A percentile compares a stretch with the other conserved stretches of the same genome.
These are phyloP conservation scores for Sclerotinia trifoliorum DNA, from an alignment of 2,329 filamentous ascomycete species.

Conservation along the genomic window DNA sequence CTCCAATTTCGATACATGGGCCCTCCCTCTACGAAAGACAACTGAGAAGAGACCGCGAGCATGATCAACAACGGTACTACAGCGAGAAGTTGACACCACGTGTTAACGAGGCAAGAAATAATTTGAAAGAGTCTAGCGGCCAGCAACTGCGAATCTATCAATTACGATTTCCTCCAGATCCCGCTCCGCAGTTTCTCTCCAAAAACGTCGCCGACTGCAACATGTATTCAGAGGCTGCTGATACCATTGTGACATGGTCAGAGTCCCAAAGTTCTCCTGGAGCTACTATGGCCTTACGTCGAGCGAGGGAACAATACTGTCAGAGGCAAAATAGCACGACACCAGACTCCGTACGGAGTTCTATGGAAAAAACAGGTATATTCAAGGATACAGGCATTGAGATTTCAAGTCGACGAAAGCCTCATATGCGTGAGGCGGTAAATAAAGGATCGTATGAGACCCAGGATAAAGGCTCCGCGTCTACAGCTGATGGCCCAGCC, in stretches of 20 bases:
- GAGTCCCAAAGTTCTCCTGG: constrained; percentile 32
- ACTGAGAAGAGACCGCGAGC: neutral
- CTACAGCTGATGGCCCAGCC: neutral
- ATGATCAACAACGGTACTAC: neutral
- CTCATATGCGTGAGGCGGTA: neutral
- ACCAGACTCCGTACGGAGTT: constrained; percentile 32
- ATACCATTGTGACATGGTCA: constrained; percentile 35
- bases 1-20: constrained; percentile 8
- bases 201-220: constrained; percentile 10
- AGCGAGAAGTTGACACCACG: neutral
- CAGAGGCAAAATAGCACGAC: constrained; percentile 27
- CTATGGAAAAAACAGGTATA: constrained; percentile 34
- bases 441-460: neutral
- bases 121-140: neutral
- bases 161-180: neutral
- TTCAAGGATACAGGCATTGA: constrained; percentile 35
- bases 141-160: neutral
- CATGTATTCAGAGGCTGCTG: constrained; percentile 24
- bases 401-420: neutral
- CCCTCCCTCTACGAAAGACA: constrained; percentile 12
- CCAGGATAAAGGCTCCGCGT: neutral
- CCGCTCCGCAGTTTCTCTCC: neutral
- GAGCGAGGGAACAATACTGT: neutral
- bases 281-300: constrained; percentile 1
- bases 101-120: neutral